Conservation (phyloP, 345 rosid species). For the Ceriops zippeliana region DNA sequence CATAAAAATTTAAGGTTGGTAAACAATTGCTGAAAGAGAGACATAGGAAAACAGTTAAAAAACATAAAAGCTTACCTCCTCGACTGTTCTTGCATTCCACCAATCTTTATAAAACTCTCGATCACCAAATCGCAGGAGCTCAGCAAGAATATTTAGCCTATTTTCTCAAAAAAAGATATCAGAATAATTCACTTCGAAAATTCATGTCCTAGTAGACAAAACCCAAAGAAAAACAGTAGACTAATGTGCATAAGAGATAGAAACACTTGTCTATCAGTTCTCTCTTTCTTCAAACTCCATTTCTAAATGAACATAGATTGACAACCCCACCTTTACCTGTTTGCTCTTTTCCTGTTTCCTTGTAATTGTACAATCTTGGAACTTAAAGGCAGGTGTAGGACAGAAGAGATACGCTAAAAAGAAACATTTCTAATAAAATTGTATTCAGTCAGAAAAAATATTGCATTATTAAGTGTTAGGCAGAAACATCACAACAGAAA, state of each 20-base stretch:
- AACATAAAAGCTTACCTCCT: slow-evolving; percentile 57
- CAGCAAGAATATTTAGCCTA: slow-evolving; percentile 96
- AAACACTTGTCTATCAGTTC: too few relatives aligned
- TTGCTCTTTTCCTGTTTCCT: too few relatives aligned
- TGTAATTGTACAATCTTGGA: background rate
- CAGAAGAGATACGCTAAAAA: too few relatives aligned
- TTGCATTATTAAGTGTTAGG: too few relatives aligned
- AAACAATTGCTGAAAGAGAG: slow-evolving; percentile 14
- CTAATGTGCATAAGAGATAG: background rate
- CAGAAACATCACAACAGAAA: too few relatives aligned
- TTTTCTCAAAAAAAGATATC: slow-evolving; percentile 8
- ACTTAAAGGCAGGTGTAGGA: background rate
- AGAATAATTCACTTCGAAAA: slow-evolving; percentile 5
- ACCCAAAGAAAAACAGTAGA: background rate
- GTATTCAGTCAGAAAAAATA: too few relatives aligned
- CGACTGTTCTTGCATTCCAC: slow-evolving; percentile 99
- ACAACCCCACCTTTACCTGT: too few relatives aligned
- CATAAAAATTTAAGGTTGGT: slow-evolving; percentile 12
- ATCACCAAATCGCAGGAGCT: slow-evolving; percentile 93
- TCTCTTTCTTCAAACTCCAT: background rate
- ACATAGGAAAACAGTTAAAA: slow-evolving; percentile 4
- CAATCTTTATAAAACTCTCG: slow-evolving; percentile 97
- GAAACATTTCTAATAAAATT: too few relatives aligned
- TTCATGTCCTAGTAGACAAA: background rate
- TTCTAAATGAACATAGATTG: too few relatives aligned